phyloP scores from a whole-genome alignment of 2,329 filamentous ascomycete genomes.

The Plectosphaerella plurivora region DNA sequence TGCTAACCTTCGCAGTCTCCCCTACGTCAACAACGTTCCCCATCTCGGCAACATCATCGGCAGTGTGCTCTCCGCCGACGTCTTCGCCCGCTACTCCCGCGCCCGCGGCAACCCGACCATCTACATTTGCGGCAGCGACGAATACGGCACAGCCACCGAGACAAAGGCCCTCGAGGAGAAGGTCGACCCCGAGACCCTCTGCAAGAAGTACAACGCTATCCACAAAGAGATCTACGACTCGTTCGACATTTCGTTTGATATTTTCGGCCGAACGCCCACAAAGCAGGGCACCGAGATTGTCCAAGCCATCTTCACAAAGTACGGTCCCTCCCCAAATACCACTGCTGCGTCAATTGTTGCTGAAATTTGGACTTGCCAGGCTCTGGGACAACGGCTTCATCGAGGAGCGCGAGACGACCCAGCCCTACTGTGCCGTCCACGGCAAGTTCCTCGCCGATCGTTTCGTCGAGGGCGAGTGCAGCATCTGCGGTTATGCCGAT shows the following conservation, averaged over 20 bases:
- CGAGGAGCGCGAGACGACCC: slow-evolving; percentile 79
- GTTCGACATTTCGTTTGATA: slow-evolving; percentile 93
- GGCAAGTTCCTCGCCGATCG: slow-evolving; percentile 78
- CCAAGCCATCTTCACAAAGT: slow-evolving; percentile 70
- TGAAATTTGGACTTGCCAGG: slow-evolving; percentile 36
- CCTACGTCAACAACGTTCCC: slow-evolving; percentile 71
- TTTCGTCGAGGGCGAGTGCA: slow-evolving; percentile 77
- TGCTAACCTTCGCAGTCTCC: slow-evolving; percentile 37
- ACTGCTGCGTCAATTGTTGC: neutral
- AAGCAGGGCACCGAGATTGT: slow-evolving; percentile 86
- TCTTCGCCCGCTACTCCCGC: slow-evolving; percentile 78
- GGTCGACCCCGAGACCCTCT: slow-evolving; percentile 76
- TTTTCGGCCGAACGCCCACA: slow-evolving; percentile 91
- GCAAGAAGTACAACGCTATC: slow-evolving; percentile 86
- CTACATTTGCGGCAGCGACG: slow-evolving; percentile 57
- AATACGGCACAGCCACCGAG: slow-evolving; percentile 94
- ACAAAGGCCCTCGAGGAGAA: slow-evolving; percentile 91
- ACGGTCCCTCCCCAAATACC: neutral
- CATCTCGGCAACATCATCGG: slow-evolving; percentile 89
- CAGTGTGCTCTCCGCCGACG: slow-evolving; percentile 82
- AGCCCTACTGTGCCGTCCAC: slow-evolving; percentile 76
- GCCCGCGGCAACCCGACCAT: slow-evolving; percentile 75
- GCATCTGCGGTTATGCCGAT: slow-evolving; percentile 67
- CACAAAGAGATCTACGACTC: slow-evolving; percentile 92
- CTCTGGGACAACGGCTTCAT: slow-evolving; percentile 87